These are phyloP conservation scores for Phellinidium pouzarii DNA, from an alignment of 1,284 basidiomycete species.

Conservation along the genomic window DNA sequence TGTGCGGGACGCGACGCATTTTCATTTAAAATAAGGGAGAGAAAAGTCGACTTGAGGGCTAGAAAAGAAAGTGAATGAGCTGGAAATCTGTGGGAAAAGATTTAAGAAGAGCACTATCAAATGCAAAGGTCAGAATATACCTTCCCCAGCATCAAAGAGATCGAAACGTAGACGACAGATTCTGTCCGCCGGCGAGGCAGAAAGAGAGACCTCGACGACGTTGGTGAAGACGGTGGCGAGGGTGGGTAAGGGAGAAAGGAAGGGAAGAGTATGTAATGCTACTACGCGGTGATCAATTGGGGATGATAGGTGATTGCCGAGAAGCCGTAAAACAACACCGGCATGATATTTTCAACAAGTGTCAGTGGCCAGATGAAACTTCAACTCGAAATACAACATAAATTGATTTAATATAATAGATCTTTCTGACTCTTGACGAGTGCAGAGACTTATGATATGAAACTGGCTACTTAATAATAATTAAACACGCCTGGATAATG, in stretches of 20 bases:
- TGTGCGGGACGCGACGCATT: conserved; percentile 2
- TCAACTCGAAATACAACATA: too few relatives aligned
- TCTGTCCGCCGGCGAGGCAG: background rate
- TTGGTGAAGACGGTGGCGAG: background rate
- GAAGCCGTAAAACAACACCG: background rate
- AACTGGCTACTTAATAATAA: too few relatives aligned
- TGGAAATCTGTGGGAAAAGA: background rate
- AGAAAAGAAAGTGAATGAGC: background rate
- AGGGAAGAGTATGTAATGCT: background rate
- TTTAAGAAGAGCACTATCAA: background rate
- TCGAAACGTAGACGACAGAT: background rate
- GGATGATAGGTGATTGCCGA: background rate
- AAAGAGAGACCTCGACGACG: background rate
- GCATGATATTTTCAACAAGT: too few relatives aligned
- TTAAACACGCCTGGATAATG: too few relatives aligned
- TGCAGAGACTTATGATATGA: too few relatives aligned
- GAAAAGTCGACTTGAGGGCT: background rate
- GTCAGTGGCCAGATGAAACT: too few relatives aligned
- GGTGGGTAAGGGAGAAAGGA: background rate
- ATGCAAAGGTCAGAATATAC: background rate
- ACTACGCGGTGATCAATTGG: background rate
- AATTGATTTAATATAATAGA: too few relatives aligned
- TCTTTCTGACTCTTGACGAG: too few relatives aligned
- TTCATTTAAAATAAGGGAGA: background rate
- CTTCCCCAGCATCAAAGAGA: background rate